Conservation (phyloP, 768 basidiomycete genomes). For the Serendipita sp. region DNA sequence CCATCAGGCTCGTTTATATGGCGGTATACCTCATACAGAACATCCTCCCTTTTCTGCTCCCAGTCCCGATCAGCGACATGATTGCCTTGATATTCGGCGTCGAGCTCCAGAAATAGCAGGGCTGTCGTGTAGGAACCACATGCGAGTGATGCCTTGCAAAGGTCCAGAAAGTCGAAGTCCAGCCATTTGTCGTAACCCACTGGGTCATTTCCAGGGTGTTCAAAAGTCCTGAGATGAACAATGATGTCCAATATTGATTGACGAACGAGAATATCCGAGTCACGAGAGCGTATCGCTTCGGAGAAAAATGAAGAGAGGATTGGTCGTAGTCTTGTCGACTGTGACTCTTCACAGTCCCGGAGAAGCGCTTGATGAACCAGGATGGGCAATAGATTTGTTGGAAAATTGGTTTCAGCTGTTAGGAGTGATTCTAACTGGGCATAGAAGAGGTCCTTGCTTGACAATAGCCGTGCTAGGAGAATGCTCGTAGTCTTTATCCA, state of each 20-base stretch:
- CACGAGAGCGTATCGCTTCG: conserved; percentile 28
- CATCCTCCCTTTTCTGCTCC: conserved; percentile 26
- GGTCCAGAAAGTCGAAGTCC: conserved; percentile 49
- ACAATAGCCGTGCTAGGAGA: conserved; percentile 43
- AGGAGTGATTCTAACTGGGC: conserved; percentile 49
- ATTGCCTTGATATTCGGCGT: conserved; percentile 12
- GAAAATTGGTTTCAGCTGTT: conserved; percentile 36
- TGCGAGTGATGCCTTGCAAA: conserved; percentile 55
- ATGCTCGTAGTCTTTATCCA: conserved; percentile 51
- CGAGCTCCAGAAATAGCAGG: conserved; percentile 72
- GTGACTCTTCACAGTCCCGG: conserved; percentile 15
- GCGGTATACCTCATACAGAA: conserved; percentile 81
- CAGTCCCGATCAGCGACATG: not conserved
- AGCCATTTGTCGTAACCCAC: conserved; percentile 67
- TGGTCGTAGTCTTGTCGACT: conserved; percentile 12
- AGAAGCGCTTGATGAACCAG: conserved; percentile 53
- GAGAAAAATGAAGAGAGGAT: conserved; percentile 40
- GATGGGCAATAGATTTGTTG: conserved; percentile 53
- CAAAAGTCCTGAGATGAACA: conserved; percentile 64
- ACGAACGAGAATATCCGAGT: conserved; percentile 28
- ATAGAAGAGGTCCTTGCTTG: conserved; percentile 43
- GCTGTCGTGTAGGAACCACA: conserved; percentile 84
- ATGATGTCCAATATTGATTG: conserved; percentile 54
- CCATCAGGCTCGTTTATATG: conserved; percentile 97
- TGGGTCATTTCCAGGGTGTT: conserved; percentile 23